These are phyloP conservation scores for Aspergillus pseudoviridinutans DNA, from an alignment of 2,329 filamentous ascomycete genomes.

Conservation along the genomic window DNA sequence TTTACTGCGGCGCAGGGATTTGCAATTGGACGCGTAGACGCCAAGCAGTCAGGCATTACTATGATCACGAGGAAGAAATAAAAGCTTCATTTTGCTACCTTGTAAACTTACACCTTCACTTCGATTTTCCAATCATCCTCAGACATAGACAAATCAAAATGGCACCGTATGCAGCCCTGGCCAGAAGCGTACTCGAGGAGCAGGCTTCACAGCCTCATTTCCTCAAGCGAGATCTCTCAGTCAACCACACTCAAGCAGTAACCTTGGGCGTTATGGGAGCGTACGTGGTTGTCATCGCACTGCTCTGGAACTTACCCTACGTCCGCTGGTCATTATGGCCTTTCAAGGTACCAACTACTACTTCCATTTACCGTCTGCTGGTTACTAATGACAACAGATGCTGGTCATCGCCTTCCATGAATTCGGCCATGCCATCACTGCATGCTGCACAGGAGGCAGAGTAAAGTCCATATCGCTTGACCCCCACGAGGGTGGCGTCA, in stretches of 20 bases:
- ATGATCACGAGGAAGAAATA: slow-evolving; percentile 1
- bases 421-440: slow-evolving; percentile 69
- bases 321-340: slow-evolving; percentile 73
- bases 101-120: not conserved
- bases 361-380: not conserved
- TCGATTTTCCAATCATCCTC: not conserved
- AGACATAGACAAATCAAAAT: slow-evolving; percentile 13
- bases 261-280: slow-evolving; percentile 68
- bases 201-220: slow-evolving; percentile 29
- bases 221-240: slow-evolving; percentile 52
- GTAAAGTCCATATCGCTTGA: slow-evolving; percentile 73
- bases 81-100: not conserved
- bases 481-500: slow-evolving; percentile 73
- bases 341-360: slow-evolving; percentile 60
- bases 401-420: slow-evolving; percentile 81
- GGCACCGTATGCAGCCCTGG: slow-evolving; percentile 23
- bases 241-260: slow-evolving; percentile 65
- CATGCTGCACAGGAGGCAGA: slow-evolving; percentile 66
- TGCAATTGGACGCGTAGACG: slow-evolving; percentile 13
- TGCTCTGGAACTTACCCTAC: slow-evolving; percentile 77
- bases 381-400: slow-evolving; percentile 52
- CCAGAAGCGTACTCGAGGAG: slow-evolving; percentile 17
- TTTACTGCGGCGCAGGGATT: slow-evolving; percentile 9
- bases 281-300: slow-evolving; percentile 69
- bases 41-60: not conserved